These are phyloP conservation scores for Monosporascus sp. DNA, from an alignment of 2,329 filamentous ascomycete genomes.

Conservation along the genomic window DNA sequence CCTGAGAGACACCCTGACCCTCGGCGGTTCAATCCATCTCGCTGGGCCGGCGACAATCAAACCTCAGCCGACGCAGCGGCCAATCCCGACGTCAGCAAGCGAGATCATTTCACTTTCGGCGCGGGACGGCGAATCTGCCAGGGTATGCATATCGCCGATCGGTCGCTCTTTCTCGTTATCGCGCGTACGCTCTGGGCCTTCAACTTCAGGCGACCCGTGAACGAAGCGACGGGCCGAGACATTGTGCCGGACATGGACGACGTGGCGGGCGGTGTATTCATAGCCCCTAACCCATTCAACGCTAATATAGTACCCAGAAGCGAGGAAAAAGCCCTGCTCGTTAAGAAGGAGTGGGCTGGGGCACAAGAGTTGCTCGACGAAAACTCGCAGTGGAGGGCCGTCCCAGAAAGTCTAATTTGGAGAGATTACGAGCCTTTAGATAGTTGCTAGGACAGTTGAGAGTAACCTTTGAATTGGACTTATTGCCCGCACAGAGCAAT, in stretches of 20 bases:
- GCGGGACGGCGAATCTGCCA: conserved; percentile 38
- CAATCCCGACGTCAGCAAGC: conserved; percentile 14
- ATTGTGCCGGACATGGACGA: conserved; percentile 1
- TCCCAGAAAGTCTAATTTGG: background rate
- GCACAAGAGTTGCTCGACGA: background rate
- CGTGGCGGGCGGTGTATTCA: background rate
- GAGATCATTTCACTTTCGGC: conserved; percentile 14
- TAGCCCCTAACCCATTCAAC: background rate
- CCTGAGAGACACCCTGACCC: conserved; percentile 30
- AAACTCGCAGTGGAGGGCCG: background rate
- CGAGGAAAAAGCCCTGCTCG: fast-evolving
- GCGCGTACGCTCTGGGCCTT: conserved; percentile 43
- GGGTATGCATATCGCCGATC: conserved; percentile 24
- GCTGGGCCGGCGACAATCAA: conserved; percentile 8
- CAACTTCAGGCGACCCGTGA: conserved; percentile 21
- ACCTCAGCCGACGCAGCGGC: conserved; percentile 20
- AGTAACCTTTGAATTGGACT: no score
- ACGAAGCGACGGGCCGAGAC: background rate
- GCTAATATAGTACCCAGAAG: background rate
- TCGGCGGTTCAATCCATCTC: conserved; percentile 32
- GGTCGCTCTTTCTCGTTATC: conserved; percentile 25
- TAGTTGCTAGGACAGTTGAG: no score
- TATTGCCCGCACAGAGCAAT: no score
- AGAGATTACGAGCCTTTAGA: no score
- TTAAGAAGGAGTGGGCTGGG: background rate